Base-by-base conservation (phyloP, 495 filamentous ascomycete genomes). In the Bombardia bombarda region DNA sequence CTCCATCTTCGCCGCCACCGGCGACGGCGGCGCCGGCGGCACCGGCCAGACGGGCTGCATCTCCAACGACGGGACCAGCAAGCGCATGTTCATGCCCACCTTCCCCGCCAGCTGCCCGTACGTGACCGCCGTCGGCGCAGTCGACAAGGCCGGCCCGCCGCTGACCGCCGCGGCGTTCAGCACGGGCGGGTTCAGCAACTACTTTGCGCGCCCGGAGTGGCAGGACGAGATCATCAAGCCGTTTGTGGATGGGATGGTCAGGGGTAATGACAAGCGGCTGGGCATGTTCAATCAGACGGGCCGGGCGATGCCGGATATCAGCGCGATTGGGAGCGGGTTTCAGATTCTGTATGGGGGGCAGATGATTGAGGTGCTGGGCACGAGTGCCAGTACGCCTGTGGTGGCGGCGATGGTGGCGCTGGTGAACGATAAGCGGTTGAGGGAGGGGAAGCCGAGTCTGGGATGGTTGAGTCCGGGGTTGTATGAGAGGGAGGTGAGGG, bases 71-170 rank as follows among this genome's bases (percentile, higher is more conserved):
- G 82, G 82, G 19, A 68, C 63, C 17, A 74, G 78, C 38, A 68
- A 63, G 1, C 76, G 71, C 8, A 73, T 70, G 26, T 88, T 86
- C 58, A 56, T 78, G 5, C 75, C 85, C 7, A 74, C 66, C 4
- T 92, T 87, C 59, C 87, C 87, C 0, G 82, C 82, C 0, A 70
- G 75, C n/a, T 93, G 87, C 49, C 87, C 87, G 0, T 92, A 79
- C 53, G 80, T 92, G 4, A 94, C 87, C 0, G 65, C 78, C 0
- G 84, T 92, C 7, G 87, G 86, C 10, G 85, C 80, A 4, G 87
- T 82, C 0, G 62, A 66, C n/a, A 64, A 70, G 14, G 66, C 72
- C 1, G 54, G 63, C 2, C 72, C 78, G 6, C 78, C 80, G 14
- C 65, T 81, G 32, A 70, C 59, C 18, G 82, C 73, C 10, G 70